Percentiles rank a stretch among this genome's conserved stretches.
Evolutionary conservation across 306 rosid species (phyloP).

Genomic region (Medicago lupulina): DNA sequence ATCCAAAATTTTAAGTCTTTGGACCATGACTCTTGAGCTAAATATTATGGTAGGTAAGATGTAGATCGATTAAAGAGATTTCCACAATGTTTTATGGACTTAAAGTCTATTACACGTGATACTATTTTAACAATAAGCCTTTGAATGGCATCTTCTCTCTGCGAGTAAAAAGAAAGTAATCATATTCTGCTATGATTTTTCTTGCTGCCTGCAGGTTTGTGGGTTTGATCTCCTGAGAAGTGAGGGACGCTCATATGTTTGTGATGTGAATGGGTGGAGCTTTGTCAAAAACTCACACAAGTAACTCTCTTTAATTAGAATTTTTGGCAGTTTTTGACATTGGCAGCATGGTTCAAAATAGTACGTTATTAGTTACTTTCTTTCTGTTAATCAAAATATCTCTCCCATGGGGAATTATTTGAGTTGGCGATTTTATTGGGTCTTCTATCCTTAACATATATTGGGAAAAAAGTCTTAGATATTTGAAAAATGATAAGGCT

Average conservation of each 20-base stretch:
- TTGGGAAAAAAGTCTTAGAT: background rate
- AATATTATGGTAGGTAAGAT: slow-evolving; percentile 11
- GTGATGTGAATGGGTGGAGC: slow-evolving; percentile 99
- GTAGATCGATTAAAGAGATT: background rate
- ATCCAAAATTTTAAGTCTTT: background rate
- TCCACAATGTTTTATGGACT: background rate
- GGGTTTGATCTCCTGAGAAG: slow-evolving; percentile 97
- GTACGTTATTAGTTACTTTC: slow-evolving; percentile 21
- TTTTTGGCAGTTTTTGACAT: slow-evolving; percentile 31
- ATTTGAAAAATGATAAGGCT: slow-evolving; percentile 14
- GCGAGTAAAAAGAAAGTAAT: slow-evolving; percentile 22
- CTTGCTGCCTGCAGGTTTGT: slow-evolving; percentile 74
- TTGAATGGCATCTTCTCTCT: slow-evolving; percentile 9
- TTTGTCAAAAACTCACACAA: slow-evolving; percentile 96
- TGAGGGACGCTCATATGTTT: slow-evolving; percentile 94
- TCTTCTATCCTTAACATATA: slow-evolving; percentile 27
- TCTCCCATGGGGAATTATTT: slow-evolving; percentile 19
- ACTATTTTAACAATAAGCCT: slow-evolving; percentile 14
- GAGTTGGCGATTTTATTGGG: slow-evolving; percentile 12
- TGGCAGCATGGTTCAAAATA: slow-evolving; percentile 30
- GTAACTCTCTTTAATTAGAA: slow-evolving; percentile 51
- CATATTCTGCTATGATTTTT: slow-evolving; percentile 38
- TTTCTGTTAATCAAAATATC: slow-evolving; percentile 29
- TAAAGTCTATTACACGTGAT: slow-evolving; percentile 1
- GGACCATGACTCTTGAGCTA: slow-evolving; percentile 24